Base-by-base conservation (phyloP, 306 rosid genomes). In the Corylus heterophylla region DNA sequence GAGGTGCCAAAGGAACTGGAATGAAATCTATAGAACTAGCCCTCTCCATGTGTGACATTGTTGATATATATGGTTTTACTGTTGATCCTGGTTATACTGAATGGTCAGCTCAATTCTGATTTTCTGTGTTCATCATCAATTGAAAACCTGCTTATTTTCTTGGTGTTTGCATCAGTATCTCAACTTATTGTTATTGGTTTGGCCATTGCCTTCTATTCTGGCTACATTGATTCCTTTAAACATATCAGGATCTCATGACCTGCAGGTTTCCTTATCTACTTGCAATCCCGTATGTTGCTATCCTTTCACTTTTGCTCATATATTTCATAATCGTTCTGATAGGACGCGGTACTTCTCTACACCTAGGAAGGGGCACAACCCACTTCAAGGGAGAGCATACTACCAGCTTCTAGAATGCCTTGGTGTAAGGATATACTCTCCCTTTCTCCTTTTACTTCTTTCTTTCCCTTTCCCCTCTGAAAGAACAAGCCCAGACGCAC, bases 1-100 rank as follows among this genome's bases (percentile, higher is more conserved):
- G 99, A 79, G 99, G 99, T 81, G 99, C 99, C 84, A 95, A 95
- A 88, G 99, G 99, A 90, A 95, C 99, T 52, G 99, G 99, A 81
- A 95, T 95, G 99, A 95, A 95, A 85, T 92, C 99, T 58, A 82
- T 95, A 45, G 99, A 95, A 84, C 85, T 95, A 82, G 98, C 98
- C 0, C 94, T 95, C 81, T 95, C 98, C 70, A 93, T 95, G 97
- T 95, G 98, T 64, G 98, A 95, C 84, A 85, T 89, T 87, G 93
- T 95, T 68, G 91, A 95, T 83, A 93, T 95, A 71, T 95, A 95
- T 67, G 98, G 98, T 55, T 95, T 95, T 89, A 95, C 98, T 63
- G 98, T 95, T 73, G 98, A 95, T 84, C 99, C 99, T 66, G 98
- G 98, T 49, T 95, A 95, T 82, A 95, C 98, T 48, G 98, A 91